Evolutionary conservation across 2,329 filamentous ascomycete genomes (phyloP).

Genomic region (Colletotrichum somersetense): DNA sequence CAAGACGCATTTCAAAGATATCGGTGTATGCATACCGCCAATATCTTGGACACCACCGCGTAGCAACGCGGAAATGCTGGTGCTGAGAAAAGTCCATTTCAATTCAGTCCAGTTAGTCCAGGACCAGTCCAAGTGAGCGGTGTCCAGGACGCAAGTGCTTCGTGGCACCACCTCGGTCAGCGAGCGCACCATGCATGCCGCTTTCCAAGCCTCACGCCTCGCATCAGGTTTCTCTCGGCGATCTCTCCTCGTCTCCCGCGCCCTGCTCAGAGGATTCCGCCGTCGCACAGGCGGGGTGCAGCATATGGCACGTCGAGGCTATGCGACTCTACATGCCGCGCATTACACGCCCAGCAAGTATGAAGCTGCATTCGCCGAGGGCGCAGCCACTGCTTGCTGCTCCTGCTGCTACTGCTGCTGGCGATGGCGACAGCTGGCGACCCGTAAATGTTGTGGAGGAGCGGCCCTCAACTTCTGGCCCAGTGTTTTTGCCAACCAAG

Average conservation of each 20-base stretch:
- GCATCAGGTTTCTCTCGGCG: background rate
- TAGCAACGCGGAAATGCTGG: too few relatives aligned
- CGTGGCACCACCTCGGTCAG: conserved; percentile 8
- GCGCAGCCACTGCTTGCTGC: background rate
- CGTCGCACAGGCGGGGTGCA: conserved; percentile 24
- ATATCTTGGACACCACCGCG: background rate
- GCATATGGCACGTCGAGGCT: conserved; percentile 14
- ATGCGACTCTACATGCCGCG: conserved; percentile 24
- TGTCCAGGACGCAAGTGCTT: background rate
- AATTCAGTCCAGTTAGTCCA: conserved; percentile 1
- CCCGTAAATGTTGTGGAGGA: conserved; percentile 32
- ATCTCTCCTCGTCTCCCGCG: background rate
- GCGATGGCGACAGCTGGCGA: conserved; percentile 35
- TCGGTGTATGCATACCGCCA: background rate
- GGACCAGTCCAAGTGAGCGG: conserved; percentile 2
- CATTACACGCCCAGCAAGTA: conserved; percentile 17
- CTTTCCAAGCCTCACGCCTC: conserved; percentile 3
- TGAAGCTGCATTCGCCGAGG: background rate
- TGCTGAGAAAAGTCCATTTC: background rate
- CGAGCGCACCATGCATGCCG: background rate
- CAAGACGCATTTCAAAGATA: conserved; percentile 8
- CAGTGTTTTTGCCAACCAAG: conserved; percentile 25
- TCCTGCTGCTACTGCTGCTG: background rate
- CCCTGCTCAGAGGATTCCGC: background rate
- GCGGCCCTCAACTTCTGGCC: conserved; percentile 15